Conservation (phyloP, 1,139 yeast genomes). For the Yarrowia galli region DNA sequence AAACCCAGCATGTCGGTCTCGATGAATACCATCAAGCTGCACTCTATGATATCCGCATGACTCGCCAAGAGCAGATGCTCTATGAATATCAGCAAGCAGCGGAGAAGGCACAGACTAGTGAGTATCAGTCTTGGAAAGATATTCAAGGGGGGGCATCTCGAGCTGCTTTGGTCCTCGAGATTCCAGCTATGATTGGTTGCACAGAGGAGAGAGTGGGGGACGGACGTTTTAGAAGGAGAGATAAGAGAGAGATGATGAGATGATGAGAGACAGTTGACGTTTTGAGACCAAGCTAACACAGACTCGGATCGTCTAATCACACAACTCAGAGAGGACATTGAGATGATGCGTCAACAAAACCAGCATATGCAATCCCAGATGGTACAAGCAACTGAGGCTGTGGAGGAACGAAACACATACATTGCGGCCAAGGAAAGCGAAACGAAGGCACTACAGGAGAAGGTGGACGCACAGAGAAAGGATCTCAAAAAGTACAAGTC, state of each 20-base stretch:
- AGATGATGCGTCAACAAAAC: slow-evolving; percentile 6
- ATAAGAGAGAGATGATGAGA: too few relatives aligned
- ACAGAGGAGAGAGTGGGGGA: too few relatives aligned
- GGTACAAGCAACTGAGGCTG: slow-evolving; percentile 2
- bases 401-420: slow-evolving; percentile 20
- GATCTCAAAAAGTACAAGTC: slow-evolving; percentile 18
- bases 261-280: background rate
- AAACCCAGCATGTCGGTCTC: background rate
- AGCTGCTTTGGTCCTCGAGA: too few relatives aligned
- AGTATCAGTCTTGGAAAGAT: too few relatives aligned
- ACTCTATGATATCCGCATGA: slow-evolving; percentile 23
- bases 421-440: slow-evolving; percentile 12
- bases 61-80: slow-evolving; percentile 25
- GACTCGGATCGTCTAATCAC: slow-evolving; percentile 23
- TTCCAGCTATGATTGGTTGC: background rate
- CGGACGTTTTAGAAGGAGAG: too few relatives aligned
- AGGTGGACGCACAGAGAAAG: slow-evolving; percentile 10
- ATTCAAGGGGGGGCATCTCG: too few relatives aligned
- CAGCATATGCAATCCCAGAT: slow-evolving; percentile 12
- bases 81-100: slow-evolving; percentile 23
- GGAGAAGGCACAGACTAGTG: slow-evolving; percentile 29
- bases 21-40: background rate
- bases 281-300: slow-evolving; percentile 1
- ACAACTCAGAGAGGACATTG: background rate
- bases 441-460: background rate